Conservation (phyloP, 2,329 filamentous ascomycete species). For the Xylariaceae sp. region DNA sequence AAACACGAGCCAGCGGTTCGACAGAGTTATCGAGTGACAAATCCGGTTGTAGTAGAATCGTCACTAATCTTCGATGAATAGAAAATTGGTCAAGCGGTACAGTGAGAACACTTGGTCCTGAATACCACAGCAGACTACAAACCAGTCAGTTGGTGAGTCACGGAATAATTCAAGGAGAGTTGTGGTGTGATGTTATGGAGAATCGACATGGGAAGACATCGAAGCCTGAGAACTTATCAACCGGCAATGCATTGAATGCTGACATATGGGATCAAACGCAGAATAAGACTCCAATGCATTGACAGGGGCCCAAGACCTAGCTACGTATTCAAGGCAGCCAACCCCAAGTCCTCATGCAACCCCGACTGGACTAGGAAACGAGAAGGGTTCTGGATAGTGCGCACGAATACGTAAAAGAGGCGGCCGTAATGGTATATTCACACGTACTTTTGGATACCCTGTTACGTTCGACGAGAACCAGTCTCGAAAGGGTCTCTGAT, state of each 20-base stretch:
- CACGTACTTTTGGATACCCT: slow-evolving; percentile 20
- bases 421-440: background rate
- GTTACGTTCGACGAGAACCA: slow-evolving; percentile 29
- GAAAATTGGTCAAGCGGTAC: slow-evolving; percentile 2
- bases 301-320: background rate
- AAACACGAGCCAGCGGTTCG: slow-evolving; percentile 12
- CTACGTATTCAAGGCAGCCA: background rate
- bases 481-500: slow-evolving; percentile 24
- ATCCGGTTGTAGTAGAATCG: slow-evolving; percentile 2
- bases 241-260: background rate
- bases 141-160: slow-evolving; percentile 11
- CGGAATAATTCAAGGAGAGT: background rate
- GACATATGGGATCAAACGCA: background rate
- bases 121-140: slow-evolving; percentile 10
- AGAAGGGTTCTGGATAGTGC: background rate
- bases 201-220: slow-evolving; percentile 1
- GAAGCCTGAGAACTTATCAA: slow-evolving; percentile 2
- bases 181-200: slow-evolving; percentile 2
- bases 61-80: background rate
- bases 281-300: background rate
- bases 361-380: background rate
- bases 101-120: slow-evolving; percentile 6
- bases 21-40: background rate
- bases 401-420: background rate
- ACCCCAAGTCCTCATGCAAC: background rate